Percentiles rank a stretch among this genome's conserved stretches.
Evolutionary conservation across 2,329 filamentous ascomycete genomes (phyloP).

Genomic region (Alternaria incomplexa): DNA sequence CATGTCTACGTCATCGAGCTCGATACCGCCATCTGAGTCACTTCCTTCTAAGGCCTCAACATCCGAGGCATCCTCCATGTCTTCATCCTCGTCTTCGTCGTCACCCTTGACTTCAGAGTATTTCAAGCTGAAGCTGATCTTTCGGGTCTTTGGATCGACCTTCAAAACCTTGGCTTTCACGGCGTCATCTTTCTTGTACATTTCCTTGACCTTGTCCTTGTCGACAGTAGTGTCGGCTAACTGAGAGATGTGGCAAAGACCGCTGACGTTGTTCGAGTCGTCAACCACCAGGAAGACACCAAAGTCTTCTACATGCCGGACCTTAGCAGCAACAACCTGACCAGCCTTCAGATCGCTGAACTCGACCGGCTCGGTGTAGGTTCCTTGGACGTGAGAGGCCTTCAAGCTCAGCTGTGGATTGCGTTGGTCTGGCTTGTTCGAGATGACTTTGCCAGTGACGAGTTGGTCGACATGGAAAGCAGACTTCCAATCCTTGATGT

Average conservation of each 20-base stretch:
- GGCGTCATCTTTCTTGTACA: slow-evolving; percentile 89
- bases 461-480: slow-evolving; percentile 87
- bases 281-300: slow-evolving; percentile 94
- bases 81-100: slow-evolving; percentile 50
- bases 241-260: slow-evolving; percentile 89
- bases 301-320: slow-evolving; percentile 93
- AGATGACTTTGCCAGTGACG: slow-evolving; percentile 82
- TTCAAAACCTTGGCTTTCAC: slow-evolving; percentile 91
- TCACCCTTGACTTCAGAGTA: slow-evolving; percentile 82
- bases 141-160: slow-evolving; percentile 74
- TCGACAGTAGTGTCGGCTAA: slow-evolving; percentile 84
- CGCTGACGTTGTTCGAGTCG: slow-evolving; percentile 85
- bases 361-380: slow-evolving; percentile 75
- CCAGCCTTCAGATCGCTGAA: slow-evolving; percentile 80
- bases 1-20: slow-evolving; percentile 52
- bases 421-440: slow-evolving; percentile 70
- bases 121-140: slow-evolving; percentile 89
- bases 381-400: slow-evolving; percentile 78
- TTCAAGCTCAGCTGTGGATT: slow-evolving; percentile 89
- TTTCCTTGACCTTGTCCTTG: slow-evolving; percentile 85
- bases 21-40: slow-evolving; percentile 52
- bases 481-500: slow-evolving; percentile 94
- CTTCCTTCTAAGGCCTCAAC: slow-evolving; percentile 30
- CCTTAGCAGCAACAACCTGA: slow-evolving; percentile 84
- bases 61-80: slow-evolving; percentile 47